Evolutionary conservation across 148 eudicot genomes (phyloP), one percentile per base, ranked within the genome.

Genomic region (Rhododendron williamsianum): DNA sequence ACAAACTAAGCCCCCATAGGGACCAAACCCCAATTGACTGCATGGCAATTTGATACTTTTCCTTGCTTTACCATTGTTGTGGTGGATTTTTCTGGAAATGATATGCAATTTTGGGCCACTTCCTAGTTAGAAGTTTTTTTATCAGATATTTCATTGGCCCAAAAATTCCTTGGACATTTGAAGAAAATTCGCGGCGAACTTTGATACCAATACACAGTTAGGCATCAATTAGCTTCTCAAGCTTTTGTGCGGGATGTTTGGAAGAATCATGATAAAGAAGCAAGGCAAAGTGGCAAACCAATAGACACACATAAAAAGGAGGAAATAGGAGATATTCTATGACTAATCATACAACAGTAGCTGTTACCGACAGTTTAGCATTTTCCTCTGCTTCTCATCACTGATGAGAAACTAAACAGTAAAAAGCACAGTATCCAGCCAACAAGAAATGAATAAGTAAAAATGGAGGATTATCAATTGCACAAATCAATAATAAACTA

Each of bases 181-280:
- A 41, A 76, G 49, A 21, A 76, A 77, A 41, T 15, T 45, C 1
- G 25, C 0, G 15, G 54, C 13, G 1, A 77, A 77, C 27, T 77
- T 21, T 45, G 6, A 77, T 18, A 21, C 13, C 43, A 69, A 43
- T 76, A 19, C 15, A 77, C 9, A 13, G 30, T 23, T 77, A 10
- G 33, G 54, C 4, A 45, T 77, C 52, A 43, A 43, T 43, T 41
- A 45, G 45, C 48, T 77, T 77, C 80, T 41, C 51, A 11, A 19
- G 46, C 16, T 77, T 43, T 45, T 41, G 80, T 9, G 46, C 11
- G 51, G 25, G 30, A 77, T 43, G 51, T 23, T 45, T 3, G 30
- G 54, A 77, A 41, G 52, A 41, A 77, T 45, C 80, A 23, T 41
- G 49, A 77, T 45, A 77, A 78, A 78, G 36, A 78, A 78, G 81